Evolutionary conservation across 2,329 filamentous ascomycete species (phyloP), one percentile per base, ranked within the genome.

Genomic region (Venturia carpophila): DNA sequence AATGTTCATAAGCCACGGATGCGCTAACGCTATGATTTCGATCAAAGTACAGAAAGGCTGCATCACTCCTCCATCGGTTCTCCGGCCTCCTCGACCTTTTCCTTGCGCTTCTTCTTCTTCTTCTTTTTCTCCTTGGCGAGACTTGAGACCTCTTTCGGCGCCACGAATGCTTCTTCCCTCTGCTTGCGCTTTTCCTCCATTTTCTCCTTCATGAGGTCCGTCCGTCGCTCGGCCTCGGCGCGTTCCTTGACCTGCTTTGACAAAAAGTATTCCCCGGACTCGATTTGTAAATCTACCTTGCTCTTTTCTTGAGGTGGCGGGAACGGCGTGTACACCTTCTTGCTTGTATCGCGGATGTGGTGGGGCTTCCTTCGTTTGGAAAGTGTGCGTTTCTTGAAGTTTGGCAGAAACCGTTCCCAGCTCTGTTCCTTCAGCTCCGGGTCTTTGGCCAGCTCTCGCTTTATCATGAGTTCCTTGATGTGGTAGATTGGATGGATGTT

Each of bases 261-360:
- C 73, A 99, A 78, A 77, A 97, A 97, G 79, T 96, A 99, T 79
- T 97, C 93, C 78, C 94, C 93, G 71, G 86, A 92, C 82, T 99
- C 94, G 80, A 99, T 96, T 83, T 99, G 93, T 77, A 92, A 79
- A 78, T 99, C 94, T 71, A 99, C 85, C 85, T 97, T 99, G 85
- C 92, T 97, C 90, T 96, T 96, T 83, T 99, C 93, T 69, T 92
- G 92, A 55, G 92, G 85, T 7, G 94, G 94, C 61, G 94, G 94
- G 87, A 99, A 99, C 11, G 94, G 93, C 69, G 95, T 99, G 82
- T 97, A 99, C 15, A 82, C 78, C 84, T 96, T 97, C 84, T 93
- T 96, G 74, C 81, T 78, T 84, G 99, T 99, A 81, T 99, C 92
- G 64, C 85, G 91, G 74, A 99, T 87, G 73, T 90, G 91, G 81